Percentiles rank a stretch among this genome's conserved stretches.
Conservation (phyloP, 345 rosid genomes). For the Moricandia arvensis region DNA sequence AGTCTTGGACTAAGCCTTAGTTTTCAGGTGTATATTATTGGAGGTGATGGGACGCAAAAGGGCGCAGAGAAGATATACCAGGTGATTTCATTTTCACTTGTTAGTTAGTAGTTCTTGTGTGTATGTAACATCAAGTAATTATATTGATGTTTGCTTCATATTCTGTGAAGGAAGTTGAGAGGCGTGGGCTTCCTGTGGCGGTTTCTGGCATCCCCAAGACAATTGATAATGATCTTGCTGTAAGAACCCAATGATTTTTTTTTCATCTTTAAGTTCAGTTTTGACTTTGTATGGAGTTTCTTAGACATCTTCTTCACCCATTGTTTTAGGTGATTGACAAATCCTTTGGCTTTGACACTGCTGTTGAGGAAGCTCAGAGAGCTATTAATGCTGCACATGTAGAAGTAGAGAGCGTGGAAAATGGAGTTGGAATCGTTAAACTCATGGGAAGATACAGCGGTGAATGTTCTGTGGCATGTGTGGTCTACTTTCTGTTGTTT, state of each 20-base stretch:
- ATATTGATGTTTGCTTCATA: conserved; percentile 5
- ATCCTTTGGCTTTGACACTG: conserved; percentile 96
- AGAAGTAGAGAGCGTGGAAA: conserved; percentile 93
- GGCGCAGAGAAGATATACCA: conserved; percentile 80
- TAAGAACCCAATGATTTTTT: conserved; percentile 44
- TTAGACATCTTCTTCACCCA: conserved; percentile 11
- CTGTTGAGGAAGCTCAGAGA: conserved; percentile 97
- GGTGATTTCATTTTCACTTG: conserved; percentile 42
- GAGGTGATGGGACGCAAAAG: conserved; percentile 91
- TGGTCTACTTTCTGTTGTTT: background rate
- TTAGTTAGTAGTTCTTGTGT: conserved; percentile 1
- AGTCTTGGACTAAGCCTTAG: background rate
- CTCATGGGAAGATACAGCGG: conserved; percentile 99
- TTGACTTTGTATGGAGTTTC: conserved; percentile 1
- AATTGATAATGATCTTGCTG: conserved; percentile 86
- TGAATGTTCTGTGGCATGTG: conserved; percentile 34
- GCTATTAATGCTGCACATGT: conserved; percentile 97
- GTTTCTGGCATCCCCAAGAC: conserved; percentile 93
- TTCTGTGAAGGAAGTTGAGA: conserved; percentile 77
- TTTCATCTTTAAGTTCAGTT: background rate
- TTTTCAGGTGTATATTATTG: conserved; percentile 83
- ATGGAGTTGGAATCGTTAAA: conserved; percentile 95
- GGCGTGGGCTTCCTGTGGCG: conserved; percentile 79
- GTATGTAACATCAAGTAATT: conserved; percentile 1
- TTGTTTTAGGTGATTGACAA: conserved; percentile 78